phyloP scores from a whole-genome alignment of 176 grass and related monocot genomes.

The Triticum monococcum region DNA sequence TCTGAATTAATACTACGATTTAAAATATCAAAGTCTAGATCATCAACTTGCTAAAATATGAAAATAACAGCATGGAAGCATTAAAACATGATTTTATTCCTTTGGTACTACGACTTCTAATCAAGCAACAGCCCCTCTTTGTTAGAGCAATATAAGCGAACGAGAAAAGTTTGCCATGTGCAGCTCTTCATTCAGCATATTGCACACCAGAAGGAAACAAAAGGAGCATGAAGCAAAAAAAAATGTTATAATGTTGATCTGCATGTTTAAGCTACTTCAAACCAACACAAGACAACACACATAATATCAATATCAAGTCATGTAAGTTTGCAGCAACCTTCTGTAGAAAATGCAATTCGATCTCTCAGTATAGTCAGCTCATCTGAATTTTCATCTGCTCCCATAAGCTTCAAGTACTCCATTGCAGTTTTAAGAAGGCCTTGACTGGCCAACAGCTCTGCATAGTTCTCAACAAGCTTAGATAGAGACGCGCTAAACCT shows the following conservation, averaged over 20 bases:
- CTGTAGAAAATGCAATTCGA: slow-evolving; percentile 70
- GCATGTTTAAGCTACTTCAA: neutral
- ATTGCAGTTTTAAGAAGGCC: slow-evolving; percentile 96
- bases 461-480: slow-evolving; percentile 97
- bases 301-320: slow-evolving; percentile 7
- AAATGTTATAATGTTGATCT: neutral
- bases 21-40: slow-evolving; percentile 9
- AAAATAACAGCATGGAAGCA: neutral
- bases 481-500: slow-evolving; percentile 77
- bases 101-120: neutral
- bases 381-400: slow-evolving; percentile 75
- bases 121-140: neutral
- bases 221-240: neutral
- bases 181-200: neutral
- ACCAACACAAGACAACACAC: neutral
- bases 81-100: neutral
- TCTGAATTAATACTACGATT: slow-evolving; percentile 21
- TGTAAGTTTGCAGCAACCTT: slow-evolving; percentile 37
- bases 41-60: neutral
- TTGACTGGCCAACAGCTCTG: slow-evolving; percentile 91
- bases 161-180: neutral
- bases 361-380: slow-evolving; percentile 93
- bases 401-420: slow-evolving; percentile 93
- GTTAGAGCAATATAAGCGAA: neutral
- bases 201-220: neutral